These are phyloP conservation scores for Syzygium oleosum DNA, from an alignment of 345 rosid species.

Conservation along the genomic window DNA sequence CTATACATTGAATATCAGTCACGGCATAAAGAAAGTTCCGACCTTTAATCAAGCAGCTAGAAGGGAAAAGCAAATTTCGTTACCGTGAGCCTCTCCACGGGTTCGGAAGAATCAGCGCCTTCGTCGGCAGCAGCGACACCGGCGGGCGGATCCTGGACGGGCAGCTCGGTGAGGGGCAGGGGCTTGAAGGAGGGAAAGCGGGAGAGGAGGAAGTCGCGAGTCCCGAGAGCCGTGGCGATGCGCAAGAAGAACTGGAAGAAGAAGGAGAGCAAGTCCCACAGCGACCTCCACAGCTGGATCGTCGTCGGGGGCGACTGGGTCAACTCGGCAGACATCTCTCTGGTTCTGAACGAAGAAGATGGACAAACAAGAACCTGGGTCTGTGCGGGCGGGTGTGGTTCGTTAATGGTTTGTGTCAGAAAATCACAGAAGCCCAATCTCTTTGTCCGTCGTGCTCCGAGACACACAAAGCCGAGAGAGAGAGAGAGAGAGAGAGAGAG, in stretches of 20 bases:
- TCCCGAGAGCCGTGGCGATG: conserved; percentile 58
- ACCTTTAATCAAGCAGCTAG: neutral
- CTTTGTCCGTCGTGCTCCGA: neutral
- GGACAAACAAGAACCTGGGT: neutral
- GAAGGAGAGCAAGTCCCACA: conserved; percentile 75
- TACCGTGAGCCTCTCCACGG: conserved; percentile 56
- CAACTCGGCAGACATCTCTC: conserved; percentile 44
- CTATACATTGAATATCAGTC: neutral
- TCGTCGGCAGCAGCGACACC: conserved; percentile 12
- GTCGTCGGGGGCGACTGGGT: conserved; percentile 65
- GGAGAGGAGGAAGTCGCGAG: conserved; percentile 54
- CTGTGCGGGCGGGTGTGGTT: neutral
- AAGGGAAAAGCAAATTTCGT: neutral
- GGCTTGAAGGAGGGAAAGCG: conserved; percentile 51
- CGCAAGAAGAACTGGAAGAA: conserved; percentile 75
- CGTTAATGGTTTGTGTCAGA: neutral
- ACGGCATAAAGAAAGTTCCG: neutral
- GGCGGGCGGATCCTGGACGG: conserved; percentile 40
- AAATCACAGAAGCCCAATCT: neutral
- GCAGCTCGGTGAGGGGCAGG: conserved; percentile 63
- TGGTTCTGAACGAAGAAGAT: neutral
- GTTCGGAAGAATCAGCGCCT: conserved; percentile 1
- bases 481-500: neutral
- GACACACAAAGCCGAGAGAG: neutral
- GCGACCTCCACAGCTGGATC: conserved; percentile 50